Evolutionary conservation across 1,284 basidiomycete species (phyloP).

Genomic region (Sanguinoderma infundibulare): DNA sequence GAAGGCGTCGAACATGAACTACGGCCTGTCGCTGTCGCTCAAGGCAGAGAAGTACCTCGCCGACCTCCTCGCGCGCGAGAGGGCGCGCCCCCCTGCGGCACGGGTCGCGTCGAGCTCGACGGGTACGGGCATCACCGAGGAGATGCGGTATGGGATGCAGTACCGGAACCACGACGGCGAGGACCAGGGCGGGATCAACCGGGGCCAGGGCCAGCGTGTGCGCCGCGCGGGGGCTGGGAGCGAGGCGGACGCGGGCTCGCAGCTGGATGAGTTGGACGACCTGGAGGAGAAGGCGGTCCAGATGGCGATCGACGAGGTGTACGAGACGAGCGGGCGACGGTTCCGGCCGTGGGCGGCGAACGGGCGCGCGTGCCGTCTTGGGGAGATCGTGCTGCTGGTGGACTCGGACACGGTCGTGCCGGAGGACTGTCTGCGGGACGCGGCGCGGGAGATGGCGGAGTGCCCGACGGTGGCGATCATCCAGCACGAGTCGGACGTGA

Average conservation of each 20-base stretch:
- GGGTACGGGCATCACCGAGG: constrained; percentile 27
- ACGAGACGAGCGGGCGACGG: constrained; percentile 40
- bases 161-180: constrained; percentile 40
- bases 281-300: constrained; percentile 45
- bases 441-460: constrained; percentile 57
- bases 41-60: constrained; percentile 76
- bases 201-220: constrained; percentile 24
- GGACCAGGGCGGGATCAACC: constrained; percentile 33
- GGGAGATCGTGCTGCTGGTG: constrained; percentile 51
- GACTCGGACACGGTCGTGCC: constrained; percentile 64
- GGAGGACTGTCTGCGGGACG: constrained; percentile 62
- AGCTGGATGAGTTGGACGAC: constrained; percentile 33
- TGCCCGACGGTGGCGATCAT: constrained; percentile 56
- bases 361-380: constrained; percentile 42
- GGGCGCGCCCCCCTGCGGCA: constrained; percentile 14
- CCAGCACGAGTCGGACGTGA: constrained; percentile 54
- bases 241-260: constrained; percentile 18
- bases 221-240: neutral
- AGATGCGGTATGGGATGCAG: constrained; percentile 38
- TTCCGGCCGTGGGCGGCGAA: constrained; percentile 49
- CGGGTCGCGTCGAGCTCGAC: constrained; percentile 7
- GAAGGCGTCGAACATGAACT: constrained; percentile 92
- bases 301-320: constrained; percentile 48
- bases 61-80: constrained; percentile 41
- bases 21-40: constrained; percentile 73